Evolutionary conservation across 495 filamentous ascomycete genomes (phyloP).

Genomic region (Penicillium tannophilum): DNA sequence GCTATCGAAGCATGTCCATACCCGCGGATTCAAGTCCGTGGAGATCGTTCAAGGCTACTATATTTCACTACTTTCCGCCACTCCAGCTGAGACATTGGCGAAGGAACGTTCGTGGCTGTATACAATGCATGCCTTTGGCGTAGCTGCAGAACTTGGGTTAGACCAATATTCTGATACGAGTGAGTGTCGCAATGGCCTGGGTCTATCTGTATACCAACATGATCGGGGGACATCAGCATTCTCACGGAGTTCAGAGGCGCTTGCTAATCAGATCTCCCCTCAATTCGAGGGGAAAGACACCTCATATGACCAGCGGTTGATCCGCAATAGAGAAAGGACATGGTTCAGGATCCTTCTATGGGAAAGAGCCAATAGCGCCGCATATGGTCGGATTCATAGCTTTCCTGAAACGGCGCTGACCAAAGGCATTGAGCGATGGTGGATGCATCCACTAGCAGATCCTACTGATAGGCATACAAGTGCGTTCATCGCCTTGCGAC

Average conservation of each 20-base stretch:
- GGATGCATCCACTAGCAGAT: conserved; percentile 28
- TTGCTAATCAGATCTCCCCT: background rate
- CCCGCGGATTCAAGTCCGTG: conserved; percentile 59
- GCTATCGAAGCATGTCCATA: conserved; percentile 58
- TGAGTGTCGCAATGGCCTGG: background rate
- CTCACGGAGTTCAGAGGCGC: background rate
- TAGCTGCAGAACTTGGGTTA: conserved; percentile 27
- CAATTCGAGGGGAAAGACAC: background rate
- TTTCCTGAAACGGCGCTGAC: conserved; percentile 33
- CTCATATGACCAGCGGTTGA: conserved; percentile 15
- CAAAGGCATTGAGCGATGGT: conserved; percentile 26
- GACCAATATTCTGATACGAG: conserved; percentile 17
- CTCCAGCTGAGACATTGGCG: conserved; percentile 23
- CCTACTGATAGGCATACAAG: conserved; percentile 30
- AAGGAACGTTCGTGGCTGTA: conserved; percentile 33
- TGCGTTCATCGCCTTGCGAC: conserved; percentile 28
- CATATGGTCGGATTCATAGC: conserved; percentile 22
- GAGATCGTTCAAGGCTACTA: conserved; percentile 57
- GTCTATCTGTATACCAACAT: background rate
- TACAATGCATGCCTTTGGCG: conserved; percentile 31
- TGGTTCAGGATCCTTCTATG: conserved; percentile 33
- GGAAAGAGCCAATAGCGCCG: conserved; percentile 35
- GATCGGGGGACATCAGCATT: background rate
- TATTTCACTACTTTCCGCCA: conserved; percentile 30
- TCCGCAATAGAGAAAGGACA: conserved; percentile 28